Evolutionary conservation across 148 eudicot genomes (phyloP), one percentile per base, ranked within the genome.

Genomic region (Diospyros kaki): DNA sequence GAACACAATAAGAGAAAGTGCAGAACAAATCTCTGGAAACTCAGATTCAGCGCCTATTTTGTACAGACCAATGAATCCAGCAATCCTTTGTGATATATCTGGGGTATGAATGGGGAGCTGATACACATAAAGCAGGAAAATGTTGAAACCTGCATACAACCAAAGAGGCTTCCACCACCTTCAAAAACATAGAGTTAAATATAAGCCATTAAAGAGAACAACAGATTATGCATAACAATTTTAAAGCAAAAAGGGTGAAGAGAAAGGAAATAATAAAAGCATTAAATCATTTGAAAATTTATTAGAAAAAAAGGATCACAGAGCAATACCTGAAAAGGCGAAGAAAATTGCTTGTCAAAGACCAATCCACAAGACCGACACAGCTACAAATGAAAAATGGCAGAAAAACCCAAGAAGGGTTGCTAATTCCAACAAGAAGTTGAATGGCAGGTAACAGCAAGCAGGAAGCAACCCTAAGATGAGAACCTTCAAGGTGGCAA

Each of bases 131-230:
- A 95, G 92, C 67, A 95, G 70, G 80, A 81, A 79, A 72, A 89
- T 82, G 75, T 74, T 86, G 82, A 91, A 81, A 77, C 88, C 96
- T 70, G 94, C 86, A 80, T 92, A 95, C 41, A 92, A 62, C 86
- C 85, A 91, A 76, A 93, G 96, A 78, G 84, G 80, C 84, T 93
- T 88, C 99, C 99, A 95, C 91, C 97, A 89, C 87, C 99, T 95
- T 83, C 86, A 81, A 68, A 66, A 38, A 73, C 69, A 71, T 12
- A 59, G 3, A 50, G 64, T 44, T 38, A 64, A 71, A 64, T 12
- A 64, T 62, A 64, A 51, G 53, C 58, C 50, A 17, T 70, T 62
- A 18, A 40, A 64, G 52, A 63, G 64, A 38, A 54, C 40, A 54
- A 48, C 65, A 76, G 73, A 63, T 53, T 50, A 75, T 58, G 60